Evolutionary conservation across 1,284 basidiomycete genomes (phyloP).

Genomic region (Cronartium quercuum): DNA sequence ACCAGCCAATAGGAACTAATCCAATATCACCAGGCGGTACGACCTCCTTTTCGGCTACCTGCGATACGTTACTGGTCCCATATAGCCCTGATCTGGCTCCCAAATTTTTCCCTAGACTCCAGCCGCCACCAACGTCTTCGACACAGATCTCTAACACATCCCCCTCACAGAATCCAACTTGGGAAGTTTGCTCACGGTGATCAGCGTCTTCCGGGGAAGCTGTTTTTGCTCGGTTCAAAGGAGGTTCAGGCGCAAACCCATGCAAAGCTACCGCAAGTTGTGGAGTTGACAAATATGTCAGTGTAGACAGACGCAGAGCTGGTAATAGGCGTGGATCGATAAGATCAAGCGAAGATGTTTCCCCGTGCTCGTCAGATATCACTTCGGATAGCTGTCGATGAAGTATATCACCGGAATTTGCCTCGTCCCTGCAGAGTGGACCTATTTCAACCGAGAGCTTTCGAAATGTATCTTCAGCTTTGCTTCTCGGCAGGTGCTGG

Average conservation of each 20-base stretch:
- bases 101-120: constrained; percentile 13
- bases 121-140: not conserved
- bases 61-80: not conserved
- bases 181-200: not conserved
- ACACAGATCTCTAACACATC: constrained; percentile 10
- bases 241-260: not conserved
- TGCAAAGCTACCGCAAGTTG: not conserved
- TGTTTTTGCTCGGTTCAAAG: not conserved
- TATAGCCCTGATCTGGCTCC: not conserved
- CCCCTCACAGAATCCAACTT: not conserved
- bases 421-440: no score
- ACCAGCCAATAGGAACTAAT: constrained; percentile 17
- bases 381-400: no score
- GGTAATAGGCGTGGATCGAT: not conserved
- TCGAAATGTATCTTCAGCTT: no score
- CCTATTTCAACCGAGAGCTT: no score
- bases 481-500: no score
- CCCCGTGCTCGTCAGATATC: not conserved
- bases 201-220: not conserved
- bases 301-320: not conserved
- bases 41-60: not conserved
- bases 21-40: not conserved
- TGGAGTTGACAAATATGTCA: not conserved
- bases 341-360: not conserved
- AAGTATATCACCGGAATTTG: no score